A percentile compares a stretch with the other conserved stretches of the same genome.
These are phyloP conservation scores for Sporothrix phasma DNA, from an alignment of 2,329 filamentous ascomycete species.

Conservation along the genomic window DNA sequence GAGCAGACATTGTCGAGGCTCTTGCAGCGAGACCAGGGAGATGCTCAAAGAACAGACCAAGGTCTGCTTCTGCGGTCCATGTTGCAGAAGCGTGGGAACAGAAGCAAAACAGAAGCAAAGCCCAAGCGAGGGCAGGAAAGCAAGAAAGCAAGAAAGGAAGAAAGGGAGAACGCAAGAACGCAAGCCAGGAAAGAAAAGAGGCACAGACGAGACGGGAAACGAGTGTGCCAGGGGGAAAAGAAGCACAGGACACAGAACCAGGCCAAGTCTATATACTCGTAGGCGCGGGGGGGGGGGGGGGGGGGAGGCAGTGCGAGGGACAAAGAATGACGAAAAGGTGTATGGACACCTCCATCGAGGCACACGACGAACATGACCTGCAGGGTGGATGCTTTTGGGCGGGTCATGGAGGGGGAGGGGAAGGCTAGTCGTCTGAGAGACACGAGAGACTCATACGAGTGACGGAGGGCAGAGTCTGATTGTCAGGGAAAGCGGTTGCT, in stretches of 20 bases:
- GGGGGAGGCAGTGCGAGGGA: not conserved
- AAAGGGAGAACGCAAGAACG: not conserved
- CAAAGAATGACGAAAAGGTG: conserved; percentile 3
- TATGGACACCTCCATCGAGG: conserved; percentile 5
- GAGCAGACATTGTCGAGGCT: too few species aligned
- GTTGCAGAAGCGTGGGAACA: not conserved
- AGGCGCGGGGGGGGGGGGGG: not conserved
- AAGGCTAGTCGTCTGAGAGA: not conserved
- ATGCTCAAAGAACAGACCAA: too few species aligned
- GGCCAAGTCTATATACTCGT: not conserved
- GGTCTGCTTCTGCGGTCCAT: too few species aligned
- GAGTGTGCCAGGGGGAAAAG: not conserved
- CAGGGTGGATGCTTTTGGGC: not conserved
- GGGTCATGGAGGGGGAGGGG: not conserved
- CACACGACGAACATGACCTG: not conserved
- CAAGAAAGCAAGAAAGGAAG: not conserved
- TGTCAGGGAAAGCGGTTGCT: too few species aligned
- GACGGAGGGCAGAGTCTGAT: not conserved
- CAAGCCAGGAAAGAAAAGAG: not conserved
- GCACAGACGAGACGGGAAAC: not conserved
- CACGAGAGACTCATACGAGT: not conserved
- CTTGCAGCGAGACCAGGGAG: too few species aligned
- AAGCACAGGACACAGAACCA: not conserved
- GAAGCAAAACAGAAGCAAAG: not conserved
- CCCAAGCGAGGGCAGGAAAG: not conserved